These are phyloP conservation scores for Malus hybrid DNA, from an alignment of 331 rosid species.

Conservation along the genomic window DNA sequence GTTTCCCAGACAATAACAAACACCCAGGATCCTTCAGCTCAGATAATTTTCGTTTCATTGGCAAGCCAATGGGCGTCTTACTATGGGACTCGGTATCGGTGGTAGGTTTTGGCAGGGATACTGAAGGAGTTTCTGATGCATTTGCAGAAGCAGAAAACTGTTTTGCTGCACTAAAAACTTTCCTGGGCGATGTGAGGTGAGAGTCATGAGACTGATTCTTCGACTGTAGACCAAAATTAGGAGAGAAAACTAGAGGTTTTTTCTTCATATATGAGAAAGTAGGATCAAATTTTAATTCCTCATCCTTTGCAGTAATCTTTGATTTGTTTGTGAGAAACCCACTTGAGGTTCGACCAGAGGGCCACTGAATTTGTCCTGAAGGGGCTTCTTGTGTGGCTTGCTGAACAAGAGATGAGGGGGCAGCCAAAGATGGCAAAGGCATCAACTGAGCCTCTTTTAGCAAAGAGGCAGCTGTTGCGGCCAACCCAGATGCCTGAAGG, in stretches of 20 bases:
- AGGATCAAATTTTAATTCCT: slow-evolving; percentile 51
- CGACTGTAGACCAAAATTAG: slow-evolving; percentile 56
- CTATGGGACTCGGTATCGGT: slow-evolving; percentile 57
- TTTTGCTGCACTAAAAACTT: slow-evolving; percentile 36
- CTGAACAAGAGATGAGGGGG: slow-evolving; percentile 62
- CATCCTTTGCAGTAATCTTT: slow-evolving; percentile 44
- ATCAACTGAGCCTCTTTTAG: slow-evolving; percentile 89
- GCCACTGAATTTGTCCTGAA: slow-evolving; percentile 69
- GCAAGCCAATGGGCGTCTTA: slow-evolving; percentile 66
- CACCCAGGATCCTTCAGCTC: slow-evolving; percentile 61
- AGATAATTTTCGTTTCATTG: slow-evolving; percentile 60
- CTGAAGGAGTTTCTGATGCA: slow-evolving; percentile 38
- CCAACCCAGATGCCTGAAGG: slow-evolving; percentile 89
- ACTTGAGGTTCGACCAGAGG: slow-evolving; percentile 61
- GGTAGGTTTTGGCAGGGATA: slow-evolving; percentile 31
- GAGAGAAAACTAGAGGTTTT: slow-evolving; percentile 60
- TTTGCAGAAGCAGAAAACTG: slow-evolving; percentile 35
- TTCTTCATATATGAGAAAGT: slow-evolving; percentile 37
- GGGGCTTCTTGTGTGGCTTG: slow-evolving; percentile 66
- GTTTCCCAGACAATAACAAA: slow-evolving; percentile 53
- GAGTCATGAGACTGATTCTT: slow-evolving; percentile 46
- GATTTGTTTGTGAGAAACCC: slow-evolving; percentile 66
- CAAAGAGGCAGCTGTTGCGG: slow-evolving; percentile 52
- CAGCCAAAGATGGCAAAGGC: slow-evolving; percentile 69
- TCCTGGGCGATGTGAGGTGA: slow-evolving; percentile 31